Base-by-base conservation (phyloP, 2,329 filamentous ascomycete genomes). In the Paracoccidioides lutzii region DNA sequence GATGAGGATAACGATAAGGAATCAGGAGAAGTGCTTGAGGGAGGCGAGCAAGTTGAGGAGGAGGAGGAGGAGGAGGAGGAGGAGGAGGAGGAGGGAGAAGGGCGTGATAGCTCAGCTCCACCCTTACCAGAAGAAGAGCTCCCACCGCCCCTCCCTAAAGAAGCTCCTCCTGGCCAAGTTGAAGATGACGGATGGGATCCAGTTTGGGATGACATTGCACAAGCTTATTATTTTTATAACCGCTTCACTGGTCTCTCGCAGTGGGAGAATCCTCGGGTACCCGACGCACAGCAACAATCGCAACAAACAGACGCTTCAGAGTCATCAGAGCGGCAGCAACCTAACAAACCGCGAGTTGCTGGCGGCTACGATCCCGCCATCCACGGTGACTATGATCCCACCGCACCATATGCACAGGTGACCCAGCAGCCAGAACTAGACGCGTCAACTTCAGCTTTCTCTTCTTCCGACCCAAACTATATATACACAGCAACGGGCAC, bases 341-440 rank as follows among this genome's bases (percentile, higher is more conserved):
- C 62, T 38, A 58, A 65, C 49, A 62, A 63, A 59, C 67, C 67
- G 62, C 62, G 72, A 55, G 80, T 78, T 4, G 60, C 65, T 9
- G 84, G 85, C 57, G 90, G 91, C 59, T 98, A 98, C 74, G 95
- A 97, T 67, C 93, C 93, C 1, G 87, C 89, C 30, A 91, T 98
- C 48, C 93, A 98, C 69, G 93, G 93, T 63, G 87, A 90, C 73
- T 98, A 96, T 75, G 93, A 98, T 65, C 90, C 90, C 3, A 93
- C 85, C 58, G 91, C 93, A n/a, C 87, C 90, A 75, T 98, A 98
- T 69, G 91, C 93, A 9, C 80, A 87, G 66, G 74, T 71, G 49
- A 62, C 67, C 9, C 64, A 66, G 1, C 60, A 70, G 5, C 62
- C 64, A 50, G 68, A 69, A 9, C 63, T 67, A 8, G 64, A 67